A percentile compares a stretch with the other conserved stretches of the same genome.
These are phyloP conservation scores for Gypsophila paniculata DNA, from an alignment of 179 eudicot genomes.

Conservation along the genomic window DNA sequence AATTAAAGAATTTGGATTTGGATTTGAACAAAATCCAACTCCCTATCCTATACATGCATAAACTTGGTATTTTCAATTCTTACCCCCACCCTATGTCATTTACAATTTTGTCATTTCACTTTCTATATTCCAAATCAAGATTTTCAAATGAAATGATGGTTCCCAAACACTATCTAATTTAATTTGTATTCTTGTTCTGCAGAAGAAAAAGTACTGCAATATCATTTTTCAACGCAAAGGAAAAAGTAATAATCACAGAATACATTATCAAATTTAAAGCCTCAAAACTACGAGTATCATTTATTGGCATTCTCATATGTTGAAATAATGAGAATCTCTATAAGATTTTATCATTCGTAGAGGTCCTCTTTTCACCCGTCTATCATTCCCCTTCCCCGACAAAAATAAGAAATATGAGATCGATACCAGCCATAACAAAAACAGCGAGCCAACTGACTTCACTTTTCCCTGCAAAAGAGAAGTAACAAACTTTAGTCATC, in stretches of 20 bases:
- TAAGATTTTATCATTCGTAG: background rate
- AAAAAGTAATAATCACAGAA: background rate
- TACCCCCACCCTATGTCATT: no score
- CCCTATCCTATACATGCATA: no score
- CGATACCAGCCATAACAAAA: background rate
- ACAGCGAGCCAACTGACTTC: constrained; percentile 1
- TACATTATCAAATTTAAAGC: background rate
- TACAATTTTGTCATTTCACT: no score
- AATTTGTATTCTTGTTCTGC: background rate
- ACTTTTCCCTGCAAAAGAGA: constrained; percentile 34
- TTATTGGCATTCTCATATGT: background rate
- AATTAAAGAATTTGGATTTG: no score
- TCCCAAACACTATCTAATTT: no score
- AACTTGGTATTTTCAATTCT: no score
- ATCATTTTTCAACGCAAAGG: background rate
- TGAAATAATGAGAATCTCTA: background rate
- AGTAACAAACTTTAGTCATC: background rate
- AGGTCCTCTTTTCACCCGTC: background rate
- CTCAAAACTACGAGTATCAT: background rate
- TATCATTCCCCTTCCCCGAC: background rate
- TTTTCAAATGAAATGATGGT: no score
- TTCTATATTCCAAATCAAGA: no score
- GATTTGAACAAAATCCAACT: no score
- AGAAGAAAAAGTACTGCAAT: background rate
- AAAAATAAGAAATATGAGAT: background rate